phyloP scores from a whole-genome alignment of 2,329 filamentous ascomycete genomes.

The Huntiella moniliformis region DNA sequence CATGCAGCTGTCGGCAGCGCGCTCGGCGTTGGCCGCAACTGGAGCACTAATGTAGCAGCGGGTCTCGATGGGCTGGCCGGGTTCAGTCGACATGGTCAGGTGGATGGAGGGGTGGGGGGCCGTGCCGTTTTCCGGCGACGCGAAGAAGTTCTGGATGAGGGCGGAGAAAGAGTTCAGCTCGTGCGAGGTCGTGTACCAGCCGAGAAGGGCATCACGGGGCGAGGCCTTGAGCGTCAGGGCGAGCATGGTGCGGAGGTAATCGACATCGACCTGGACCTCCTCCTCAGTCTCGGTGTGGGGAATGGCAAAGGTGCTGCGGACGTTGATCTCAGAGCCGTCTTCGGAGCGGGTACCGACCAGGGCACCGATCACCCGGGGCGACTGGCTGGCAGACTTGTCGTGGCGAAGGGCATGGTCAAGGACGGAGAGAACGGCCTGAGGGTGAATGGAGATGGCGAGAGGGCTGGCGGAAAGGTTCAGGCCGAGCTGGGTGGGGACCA shows the following conservation, averaged over 20 bases:
- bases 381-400: slow-evolving; percentile 55
- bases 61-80: slow-evolving; percentile 75
- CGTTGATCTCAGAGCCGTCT: slow-evolving; percentile 91
- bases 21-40: slow-evolving; percentile 85
- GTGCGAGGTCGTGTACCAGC: slow-evolving; percentile 95
- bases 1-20: slow-evolving; percentile 85
- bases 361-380: slow-evolving; percentile 90
- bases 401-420: slow-evolving; percentile 88
- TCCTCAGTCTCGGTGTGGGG: slow-evolving; percentile 94
- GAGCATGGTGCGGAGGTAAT: slow-evolving; percentile 99
- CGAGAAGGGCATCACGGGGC: slow-evolving; percentile 82
- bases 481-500: slow-evolving; percentile 64
- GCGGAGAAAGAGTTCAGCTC: slow-evolving; percentile 98
- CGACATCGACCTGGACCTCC: slow-evolving; percentile 98
- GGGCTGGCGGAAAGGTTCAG: slow-evolving; percentile 75
- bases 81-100: slow-evolving; percentile 79
- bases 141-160: slow-evolving; percentile 99
- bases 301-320: slow-evolving; percentile 91
- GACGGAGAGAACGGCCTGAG: slow-evolving; percentile 65
- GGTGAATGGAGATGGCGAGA: slow-evolving; percentile 84
- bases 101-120: slow-evolving; percentile 96
- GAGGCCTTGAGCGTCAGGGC: slow-evolving; percentile 83
- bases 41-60: slow-evolving; percentile 90
- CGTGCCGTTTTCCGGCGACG: slow-evolving; percentile 86
- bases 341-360: slow-evolving; percentile 84